These are phyloP conservation scores for Aspergillus sojae DNA, from an alignment of 2,329 filamentous ascomycete species.

Conservation along the genomic window DNA sequence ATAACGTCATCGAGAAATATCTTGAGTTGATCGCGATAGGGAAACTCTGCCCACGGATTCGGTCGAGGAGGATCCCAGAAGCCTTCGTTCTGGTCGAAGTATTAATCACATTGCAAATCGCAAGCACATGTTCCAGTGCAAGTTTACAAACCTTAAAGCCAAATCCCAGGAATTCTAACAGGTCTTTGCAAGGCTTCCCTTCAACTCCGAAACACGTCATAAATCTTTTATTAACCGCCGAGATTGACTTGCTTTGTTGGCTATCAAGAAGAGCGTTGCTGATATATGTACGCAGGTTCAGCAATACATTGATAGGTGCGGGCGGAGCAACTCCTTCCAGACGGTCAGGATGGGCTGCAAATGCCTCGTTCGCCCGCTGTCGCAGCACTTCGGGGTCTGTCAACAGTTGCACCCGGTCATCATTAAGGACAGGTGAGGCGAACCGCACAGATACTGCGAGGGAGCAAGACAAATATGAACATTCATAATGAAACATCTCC, in stretches of 20 bases:
- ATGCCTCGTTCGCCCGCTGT: slow-evolving; percentile 56
- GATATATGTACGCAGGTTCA: slow-evolving; percentile 62
- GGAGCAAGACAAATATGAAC: slow-evolving; percentile 61
- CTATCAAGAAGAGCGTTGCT: slow-evolving; percentile 57
- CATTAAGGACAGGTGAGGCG: slow-evolving; percentile 54
- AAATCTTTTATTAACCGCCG: slow-evolving; percentile 65
- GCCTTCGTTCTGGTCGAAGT: slow-evolving; percentile 35
- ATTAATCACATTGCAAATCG: not conserved
- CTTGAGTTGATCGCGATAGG: slow-evolving; percentile 44
- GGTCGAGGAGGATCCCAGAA: slow-evolving; percentile 49
- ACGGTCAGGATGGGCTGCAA: slow-evolving; percentile 55
- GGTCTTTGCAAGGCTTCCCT: slow-evolving; percentile 53
- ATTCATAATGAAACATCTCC: slow-evolving; percentile 58
- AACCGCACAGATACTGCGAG: slow-evolving; percentile 56
- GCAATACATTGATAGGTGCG: slow-evolving; percentile 57
- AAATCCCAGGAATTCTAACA: slow-evolving; percentile 64
- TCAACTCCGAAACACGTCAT: slow-evolving; percentile 64
- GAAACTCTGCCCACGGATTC: slow-evolving; percentile 33
- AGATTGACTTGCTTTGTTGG: slow-evolving; percentile 57
- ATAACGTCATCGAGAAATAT: slow-evolving; percentile 63
- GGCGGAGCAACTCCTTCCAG: slow-evolving; percentile 56
- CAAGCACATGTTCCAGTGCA: slow-evolving; percentile 1
- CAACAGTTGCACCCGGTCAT: slow-evolving; percentile 54
- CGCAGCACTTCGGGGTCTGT: slow-evolving; percentile 56
- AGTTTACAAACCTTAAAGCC: slow-evolving; percentile 43